Conservation (phyloP, 2,329 filamentous ascomycete species). For the Endoconidiophora polonica region DNA sequence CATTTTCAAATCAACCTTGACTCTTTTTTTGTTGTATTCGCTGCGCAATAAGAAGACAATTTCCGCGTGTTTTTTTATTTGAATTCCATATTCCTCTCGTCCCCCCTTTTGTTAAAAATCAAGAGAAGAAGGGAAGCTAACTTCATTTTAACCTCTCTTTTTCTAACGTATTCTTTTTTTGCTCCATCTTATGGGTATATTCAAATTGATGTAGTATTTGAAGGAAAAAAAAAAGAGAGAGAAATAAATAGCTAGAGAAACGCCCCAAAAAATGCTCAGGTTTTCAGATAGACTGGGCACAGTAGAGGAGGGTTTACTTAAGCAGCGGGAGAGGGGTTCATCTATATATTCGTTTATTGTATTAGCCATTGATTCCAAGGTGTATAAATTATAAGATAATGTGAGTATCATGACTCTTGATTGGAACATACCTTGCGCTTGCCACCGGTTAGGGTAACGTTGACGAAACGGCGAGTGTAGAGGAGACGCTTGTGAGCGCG, state of each 20-base stretch:
- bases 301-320: constrained; percentile 17
- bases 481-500: constrained; percentile 92
- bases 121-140: too few species aligned
- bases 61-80: background rate
- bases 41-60: background rate
- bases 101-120: too few species aligned
- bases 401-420: background rate
- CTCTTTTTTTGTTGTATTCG: background rate
- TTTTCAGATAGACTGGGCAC: background rate
- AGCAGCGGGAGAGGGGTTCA: constrained; percentile 27
- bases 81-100: too few species aligned
- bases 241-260: too few species aligned
- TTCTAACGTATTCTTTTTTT: background rate
- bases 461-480: constrained; percentile 96
- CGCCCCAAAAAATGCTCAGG: too few species aligned
- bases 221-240: too few species aligned
- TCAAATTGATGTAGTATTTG: too few species aligned
- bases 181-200: too few species aligned
- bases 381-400: background rate
- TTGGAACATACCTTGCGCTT: constrained; percentile 68
- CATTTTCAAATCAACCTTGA: too few species aligned
- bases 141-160: too few species aligned
- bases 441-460: constrained; percentile 91
- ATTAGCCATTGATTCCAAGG: background rate
- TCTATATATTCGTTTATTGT: constrained; percentile 16